Percentiles rank a stretch among this genome's conserved stretches.
Evolutionary conservation across 805 yeast genomes (phyloP).

Genomic region (Cyberlindnera mississippiensis): DNA sequence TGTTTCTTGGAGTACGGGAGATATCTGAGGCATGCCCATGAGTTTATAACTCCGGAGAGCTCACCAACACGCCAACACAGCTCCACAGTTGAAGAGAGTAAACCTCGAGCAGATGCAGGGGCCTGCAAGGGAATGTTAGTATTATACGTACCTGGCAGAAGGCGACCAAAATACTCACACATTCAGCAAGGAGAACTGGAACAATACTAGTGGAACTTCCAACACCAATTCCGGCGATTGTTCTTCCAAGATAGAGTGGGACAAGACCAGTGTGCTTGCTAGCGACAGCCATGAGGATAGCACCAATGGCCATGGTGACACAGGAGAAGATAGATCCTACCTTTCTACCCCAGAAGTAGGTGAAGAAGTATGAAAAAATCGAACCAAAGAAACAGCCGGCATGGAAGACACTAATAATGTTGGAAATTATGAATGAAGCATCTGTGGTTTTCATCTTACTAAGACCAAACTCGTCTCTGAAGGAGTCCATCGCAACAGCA

Average conservation of each 20-base stretch:
- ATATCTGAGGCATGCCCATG: conserved; percentile 4
- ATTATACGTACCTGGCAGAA: too few relatives aligned
- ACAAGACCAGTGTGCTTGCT: conserved; percentile 34
- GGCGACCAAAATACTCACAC: too few relatives aligned
- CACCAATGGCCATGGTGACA: conserved; percentile 32
- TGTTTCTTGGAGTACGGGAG: conserved; percentile 27
- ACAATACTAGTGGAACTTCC: conserved; percentile 49
- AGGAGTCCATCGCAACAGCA: conserved; percentile 40
- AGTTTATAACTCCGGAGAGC: conserved; percentile 10
- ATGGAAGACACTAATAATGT: conserved; percentile 22
- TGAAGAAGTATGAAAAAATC: conserved; percentile 16
- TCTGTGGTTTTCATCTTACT: conserved; percentile 17
- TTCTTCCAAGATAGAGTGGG: conserved; percentile 50
- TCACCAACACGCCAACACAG: conserved; percentile 15
- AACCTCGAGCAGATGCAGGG: conserved; percentile 45
- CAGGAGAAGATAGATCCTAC: conserved; percentile 16
- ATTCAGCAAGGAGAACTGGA: conserved; percentile 45
- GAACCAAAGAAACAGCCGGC: conserved; percentile 26
- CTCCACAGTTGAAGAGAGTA: conserved; percentile 20
- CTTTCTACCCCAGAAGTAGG: conserved; percentile 20
- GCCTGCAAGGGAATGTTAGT: too few relatives aligned
- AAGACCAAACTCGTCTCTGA: conserved; percentile 40
- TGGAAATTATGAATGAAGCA: conserved; percentile 11
- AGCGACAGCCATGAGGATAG: conserved; percentile 38
- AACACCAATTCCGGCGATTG: conserved; percentile 43